A percentile compares a stretch with the other conserved stretches of the same genome.
These are phyloP conservation scores for Favolaschia claudopus DNA, from an alignment of 768 basidiomycete genomes.

Conservation along the genomic window DNA sequence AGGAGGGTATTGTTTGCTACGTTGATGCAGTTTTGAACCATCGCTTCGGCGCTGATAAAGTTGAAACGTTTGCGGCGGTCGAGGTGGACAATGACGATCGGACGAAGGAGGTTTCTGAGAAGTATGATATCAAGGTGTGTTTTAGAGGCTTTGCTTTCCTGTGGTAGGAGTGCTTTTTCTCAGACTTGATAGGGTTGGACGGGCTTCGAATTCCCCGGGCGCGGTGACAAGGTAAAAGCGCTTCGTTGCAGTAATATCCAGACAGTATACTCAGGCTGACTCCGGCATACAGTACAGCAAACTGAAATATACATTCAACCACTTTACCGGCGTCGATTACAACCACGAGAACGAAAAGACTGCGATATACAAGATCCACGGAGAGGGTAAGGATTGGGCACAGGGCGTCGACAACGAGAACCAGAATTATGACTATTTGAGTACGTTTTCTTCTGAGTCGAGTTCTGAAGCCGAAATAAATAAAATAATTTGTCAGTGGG, in stretches of 20 bases:
- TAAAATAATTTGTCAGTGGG: constrained; percentile 27
- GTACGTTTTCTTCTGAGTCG: constrained; percentile 35
- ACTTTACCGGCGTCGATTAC: constrained; percentile 73
- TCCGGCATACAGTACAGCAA: constrained; percentile 51
- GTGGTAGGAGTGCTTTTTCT: no score
- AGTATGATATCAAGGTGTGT: constrained; percentile 28
- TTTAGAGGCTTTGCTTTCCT: no score
- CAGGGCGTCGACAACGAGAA: constrained; percentile 66
- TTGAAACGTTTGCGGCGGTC: constrained; percentile 62
- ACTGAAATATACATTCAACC: constrained; percentile 63
- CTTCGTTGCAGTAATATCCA: neutral
- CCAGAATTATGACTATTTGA: constrained; percentile 69
- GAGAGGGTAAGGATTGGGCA: constrained; percentile 66
- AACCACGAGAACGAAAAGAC: constrained; percentile 60
- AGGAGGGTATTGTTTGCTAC: constrained; percentile 60
- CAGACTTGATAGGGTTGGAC: constrained; percentile 59
- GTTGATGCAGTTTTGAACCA: constrained; percentile 74
- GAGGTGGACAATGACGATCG: constrained; percentile 56
- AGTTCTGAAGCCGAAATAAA: no score
- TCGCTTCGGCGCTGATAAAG: constrained; percentile 68
- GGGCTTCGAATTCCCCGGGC: constrained; percentile 66
- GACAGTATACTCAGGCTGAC: neutral
- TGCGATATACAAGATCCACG: constrained; percentile 64
- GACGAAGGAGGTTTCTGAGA: constrained; percentile 40
- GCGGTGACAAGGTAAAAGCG: constrained; percentile 57